Evolutionary conservation across 2,329 filamentous ascomycete species (phyloP).

Genomic region (Fusarium phyllophilum): DNA sequence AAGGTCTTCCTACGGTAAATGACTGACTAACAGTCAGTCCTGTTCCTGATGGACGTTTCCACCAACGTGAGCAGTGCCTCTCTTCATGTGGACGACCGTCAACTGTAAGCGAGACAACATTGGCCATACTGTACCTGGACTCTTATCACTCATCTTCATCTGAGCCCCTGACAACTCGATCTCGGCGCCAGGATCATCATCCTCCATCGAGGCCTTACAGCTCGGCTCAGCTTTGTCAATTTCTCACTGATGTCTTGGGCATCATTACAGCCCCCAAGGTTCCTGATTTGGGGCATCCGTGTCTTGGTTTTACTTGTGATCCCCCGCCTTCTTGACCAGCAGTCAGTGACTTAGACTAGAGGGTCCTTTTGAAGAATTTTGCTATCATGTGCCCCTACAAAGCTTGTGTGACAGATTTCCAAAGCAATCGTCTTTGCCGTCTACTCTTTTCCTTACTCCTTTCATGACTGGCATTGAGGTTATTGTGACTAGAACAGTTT

Average conservation of each 20-base stretch:
- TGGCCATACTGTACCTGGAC: not conserved
- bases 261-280: conserved; percentile 13
- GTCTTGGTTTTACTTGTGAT: not conserved
- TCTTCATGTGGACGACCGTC: not conserved
- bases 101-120: not conserved
- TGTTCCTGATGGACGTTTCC: not conserved
- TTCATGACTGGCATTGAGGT: not conserved
- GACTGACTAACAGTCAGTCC: no score
- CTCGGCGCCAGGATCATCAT: conserved; percentile 7
- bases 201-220: conserved; percentile 22
- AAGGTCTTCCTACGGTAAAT: no score
- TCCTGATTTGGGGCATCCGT: not conserved
- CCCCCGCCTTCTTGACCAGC: not conserved
- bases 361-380: conserved; percentile 5
- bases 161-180: conserved; percentile 3
- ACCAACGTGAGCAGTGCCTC: not conserved
- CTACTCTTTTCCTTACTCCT: conserved; percentile 17
- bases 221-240: conserved; percentile 4
- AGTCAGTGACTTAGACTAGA: not conserved
- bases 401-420: conserved; percentile 19
- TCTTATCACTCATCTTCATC: not conserved
- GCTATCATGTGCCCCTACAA: conserved; percentile 21
- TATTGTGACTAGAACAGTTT: not conserved
- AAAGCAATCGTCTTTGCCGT: not conserved
- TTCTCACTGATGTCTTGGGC: conserved; percentile 16